Evolutionary conservation across 805 yeast species (phyloP).

Genomic region (Candida michaelii): DNA sequence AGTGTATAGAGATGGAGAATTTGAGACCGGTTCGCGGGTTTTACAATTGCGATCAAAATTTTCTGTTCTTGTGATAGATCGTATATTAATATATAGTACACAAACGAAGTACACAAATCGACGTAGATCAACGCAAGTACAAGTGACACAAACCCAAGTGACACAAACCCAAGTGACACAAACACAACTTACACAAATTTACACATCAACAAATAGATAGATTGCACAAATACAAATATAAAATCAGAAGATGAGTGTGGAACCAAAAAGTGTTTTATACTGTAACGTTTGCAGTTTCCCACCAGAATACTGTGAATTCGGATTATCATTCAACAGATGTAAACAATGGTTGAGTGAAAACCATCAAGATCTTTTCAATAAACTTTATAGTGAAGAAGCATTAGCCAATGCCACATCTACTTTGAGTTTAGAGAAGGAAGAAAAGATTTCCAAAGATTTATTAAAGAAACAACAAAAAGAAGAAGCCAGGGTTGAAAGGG

Average conservation of each 20-base stretch:
- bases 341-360: constrained; percentile 73
- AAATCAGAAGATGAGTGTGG: constrained; percentile 14
- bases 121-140: no score
- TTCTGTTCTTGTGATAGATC: constrained; percentile 4
- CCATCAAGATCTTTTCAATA: constrained; percentile 54
- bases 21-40: constrained; percentile 52
- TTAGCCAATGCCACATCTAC: constrained; percentile 58
- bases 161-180: not conserved
- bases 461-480: constrained; percentile 84
- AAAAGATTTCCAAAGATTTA: constrained; percentile 75
- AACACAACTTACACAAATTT: no score
- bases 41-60: constrained; percentile 27
- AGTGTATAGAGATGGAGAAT: constrained; percentile 64
- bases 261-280: constrained; percentile 50
- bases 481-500: constrained; percentile 82
- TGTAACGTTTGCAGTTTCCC: constrained; percentile 83
- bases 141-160: no score
- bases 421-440: constrained; percentile 74
- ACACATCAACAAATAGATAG: not conserved
- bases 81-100: not conserved
- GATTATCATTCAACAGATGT: constrained; percentile 77
- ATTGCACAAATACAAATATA: not conserved
- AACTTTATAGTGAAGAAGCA: constrained; percentile 62
- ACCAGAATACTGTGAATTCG: constrained; percentile 92
- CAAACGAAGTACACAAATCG: not conserved